Percentiles rank a stretch among this genome's conserved stretches.
These are phyloP conservation scores for Thalassiosira mediterranea DNA, from an alignment of 352 stramenopile species.

Conservation along the genomic window DNA sequence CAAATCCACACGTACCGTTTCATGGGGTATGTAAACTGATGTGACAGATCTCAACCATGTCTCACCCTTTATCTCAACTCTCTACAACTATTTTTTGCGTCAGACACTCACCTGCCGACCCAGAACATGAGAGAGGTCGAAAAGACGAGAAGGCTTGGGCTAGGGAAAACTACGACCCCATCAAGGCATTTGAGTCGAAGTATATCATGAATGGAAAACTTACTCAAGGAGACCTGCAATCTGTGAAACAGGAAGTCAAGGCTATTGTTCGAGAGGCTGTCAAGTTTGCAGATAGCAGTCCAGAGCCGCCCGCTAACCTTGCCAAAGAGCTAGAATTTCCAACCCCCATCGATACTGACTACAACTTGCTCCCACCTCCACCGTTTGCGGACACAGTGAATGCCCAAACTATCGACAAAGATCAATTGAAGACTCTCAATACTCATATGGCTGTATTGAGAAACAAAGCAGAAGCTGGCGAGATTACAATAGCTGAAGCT, in stretches of 20 bases:
- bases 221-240: conserved; percentile 85
- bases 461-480: conserved; percentile 79
- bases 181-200: conserved; percentile 87
- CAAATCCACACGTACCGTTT: conserved; percentile 91
- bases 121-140: conserved; percentile 88
- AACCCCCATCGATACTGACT: conserved; percentile 86
- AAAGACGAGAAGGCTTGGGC: conserved; percentile 91
- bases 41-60: too few relatives aligned
- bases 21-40: too few relatives aligned
- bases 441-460: conserved; percentile 74
- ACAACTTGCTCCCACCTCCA: conserved; percentile 82
- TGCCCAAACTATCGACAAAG: conserved; percentile 70
- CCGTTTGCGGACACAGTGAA: conserved; percentile 81
- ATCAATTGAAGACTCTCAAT: conserved; percentile 78
- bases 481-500: conserved; percentile 89
- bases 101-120: conserved; percentile 89
- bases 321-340: conserved; percentile 91
- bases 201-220: conserved; percentile 78
- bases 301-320: conserved; percentile 85
- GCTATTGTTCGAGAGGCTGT: conserved; percentile 84
- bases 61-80: too few relatives aligned
- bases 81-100: too few relatives aligned
- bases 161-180: conserved; percentile 84
- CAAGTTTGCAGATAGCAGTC: conserved; percentile 86
- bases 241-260: conserved; percentile 77